A percentile compares a stretch with the other conserved stretches of the same genome.
These are phyloP conservation scores for Ogataea paradorogensis DNA, from an alignment of 805 yeast species.

Conservation along the genomic window DNA sequence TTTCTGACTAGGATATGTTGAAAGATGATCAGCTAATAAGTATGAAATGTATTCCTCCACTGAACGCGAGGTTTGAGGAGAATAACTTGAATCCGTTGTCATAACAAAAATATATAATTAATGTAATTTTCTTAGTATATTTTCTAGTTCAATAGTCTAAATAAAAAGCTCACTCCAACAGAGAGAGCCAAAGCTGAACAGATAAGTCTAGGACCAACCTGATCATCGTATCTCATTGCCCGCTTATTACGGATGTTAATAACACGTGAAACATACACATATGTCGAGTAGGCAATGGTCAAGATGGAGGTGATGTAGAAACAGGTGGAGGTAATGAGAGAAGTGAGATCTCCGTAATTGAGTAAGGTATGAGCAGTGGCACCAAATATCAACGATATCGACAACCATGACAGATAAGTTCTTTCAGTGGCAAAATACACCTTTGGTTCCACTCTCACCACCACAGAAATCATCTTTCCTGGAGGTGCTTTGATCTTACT, in stretches of 20 bases:
- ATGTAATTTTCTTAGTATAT: background rate
- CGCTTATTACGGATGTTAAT: slow-evolving; percentile 76
- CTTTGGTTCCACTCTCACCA: slow-evolving; percentile 96
- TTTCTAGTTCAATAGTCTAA: slow-evolving; percentile 39
- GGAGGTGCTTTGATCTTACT: slow-evolving; percentile 67
- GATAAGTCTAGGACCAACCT: slow-evolving; percentile 79
- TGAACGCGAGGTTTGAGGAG: slow-evolving; percentile 8
- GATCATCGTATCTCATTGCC: slow-evolving; percentile 84
- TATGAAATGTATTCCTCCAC: slow-evolving; percentile 23
- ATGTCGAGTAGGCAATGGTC: slow-evolving; percentile 70
- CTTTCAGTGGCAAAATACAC: slow-evolving; percentile 99
- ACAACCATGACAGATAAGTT: slow-evolving; percentile 90
- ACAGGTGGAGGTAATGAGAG: slow-evolving; percentile 80
- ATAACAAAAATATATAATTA: background rate
- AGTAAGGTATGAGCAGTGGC: slow-evolving; percentile 86
- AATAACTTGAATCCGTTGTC: slow-evolving; percentile 4
- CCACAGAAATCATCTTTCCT: slow-evolving; percentile 87
- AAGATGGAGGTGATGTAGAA: slow-evolving; percentile 78
- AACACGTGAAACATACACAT: slow-evolving; percentile 78
- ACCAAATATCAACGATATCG: slow-evolving; percentile 82
- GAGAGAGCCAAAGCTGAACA: slow-evolving; percentile 74
- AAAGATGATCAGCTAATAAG: slow-evolving; percentile 21
- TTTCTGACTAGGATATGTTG: slow-evolving; percentile 11
- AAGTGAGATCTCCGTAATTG: slow-evolving; percentile 74
- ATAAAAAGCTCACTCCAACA: slow-evolving; percentile 58